Base-by-base conservation (phyloP, 306 rosid genomes). In the Quercus ilex region DNA sequence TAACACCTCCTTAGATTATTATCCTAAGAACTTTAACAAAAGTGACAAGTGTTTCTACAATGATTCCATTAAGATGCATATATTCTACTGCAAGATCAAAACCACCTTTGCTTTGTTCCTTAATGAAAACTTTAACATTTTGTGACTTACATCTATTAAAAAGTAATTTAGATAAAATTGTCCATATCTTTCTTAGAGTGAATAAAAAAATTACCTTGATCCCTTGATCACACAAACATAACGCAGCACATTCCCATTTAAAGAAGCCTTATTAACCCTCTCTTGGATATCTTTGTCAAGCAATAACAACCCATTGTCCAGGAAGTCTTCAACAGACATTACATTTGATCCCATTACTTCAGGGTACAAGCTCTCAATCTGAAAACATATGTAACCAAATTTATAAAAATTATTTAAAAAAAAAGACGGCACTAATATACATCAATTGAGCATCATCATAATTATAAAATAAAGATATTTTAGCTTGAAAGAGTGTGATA, bases 291-390 rank as follows among this genome's bases (percentile, higher is more conserved):
- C 85, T 62, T 80, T 84, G 82, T 94, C 95, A 26, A 92, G 91
- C 74, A 79, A 59, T 58, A 55, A 69, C 72, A 92, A 79, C 80
- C 97, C 98, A 69, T 25, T 68, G 79, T 60, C 73, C 82, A 94
- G 74, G 83, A 94, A 94, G 76, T 91, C 90, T 70, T 92, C 90
- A 33, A 85, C 82, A 19, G 90, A 83, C 97, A 94, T 91, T 74
- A 86, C 85, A 84, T 73, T 75, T 5, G 95, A 86, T 74, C 89
- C 95, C 99, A 94, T 90, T 87, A 90, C 97, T 86, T 88, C 81
- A 9, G 97, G 95, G 84, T 90, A 94, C 92, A 94, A 89, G 89
- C 99, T 92, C 83, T 91, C 95, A 18, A 94, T 86, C 99, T 94
- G 84, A 56, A 80, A 86, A 77, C 38, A 49, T 69, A 80, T 17